Evolutionary conservation across 225 moss, liverwort and hornwort genomes (phyloP).

Genomic region (Polytrichum formosum): DNA sequence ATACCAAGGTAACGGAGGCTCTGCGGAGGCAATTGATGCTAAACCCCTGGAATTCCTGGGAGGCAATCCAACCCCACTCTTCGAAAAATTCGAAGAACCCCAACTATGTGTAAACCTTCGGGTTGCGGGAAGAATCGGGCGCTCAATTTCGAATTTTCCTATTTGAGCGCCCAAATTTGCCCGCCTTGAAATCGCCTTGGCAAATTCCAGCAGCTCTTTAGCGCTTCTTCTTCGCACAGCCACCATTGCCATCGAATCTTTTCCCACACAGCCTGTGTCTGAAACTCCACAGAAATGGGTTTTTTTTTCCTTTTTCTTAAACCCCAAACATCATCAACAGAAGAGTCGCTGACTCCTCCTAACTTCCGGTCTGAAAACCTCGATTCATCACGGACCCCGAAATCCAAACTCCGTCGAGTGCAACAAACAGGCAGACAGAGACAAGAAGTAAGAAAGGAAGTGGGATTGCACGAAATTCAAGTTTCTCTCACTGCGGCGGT

Average conservation of each 20-base stretch:
- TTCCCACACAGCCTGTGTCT: no score
- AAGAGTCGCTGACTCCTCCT: no score
- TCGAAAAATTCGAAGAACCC: neutral
- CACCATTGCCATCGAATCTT: slow-evolving; percentile 20
- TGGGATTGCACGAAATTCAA: no score
- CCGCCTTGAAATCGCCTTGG: slow-evolving; percentile 10
- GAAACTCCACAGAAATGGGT: no score
- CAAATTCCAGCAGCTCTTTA: slow-evolving; percentile 32
- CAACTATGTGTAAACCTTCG: neutral
- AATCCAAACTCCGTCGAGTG: no score
- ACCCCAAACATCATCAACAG: no score
- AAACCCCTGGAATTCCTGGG: slow-evolving; percentile 19
- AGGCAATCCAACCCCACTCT: neutral
- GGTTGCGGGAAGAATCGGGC: slow-evolving; percentile 2
- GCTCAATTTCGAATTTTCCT: neutral
- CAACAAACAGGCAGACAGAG: no score
- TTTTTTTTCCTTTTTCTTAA: no score
- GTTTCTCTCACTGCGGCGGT: no score
- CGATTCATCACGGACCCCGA: no score
- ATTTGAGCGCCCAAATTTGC: slow-evolving; percentile 6
- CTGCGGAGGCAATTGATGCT: slow-evolving; percentile 17
- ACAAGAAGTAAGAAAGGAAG: no score
- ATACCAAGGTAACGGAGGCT: slow-evolving; percentile 36
- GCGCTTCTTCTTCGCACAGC: slow-evolving; percentile 22
- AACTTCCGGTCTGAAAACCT: no score